phyloP scores from a whole-genome alignment of 192 early-diverging fungal genomes.

The Backusella westeae region DNA sequence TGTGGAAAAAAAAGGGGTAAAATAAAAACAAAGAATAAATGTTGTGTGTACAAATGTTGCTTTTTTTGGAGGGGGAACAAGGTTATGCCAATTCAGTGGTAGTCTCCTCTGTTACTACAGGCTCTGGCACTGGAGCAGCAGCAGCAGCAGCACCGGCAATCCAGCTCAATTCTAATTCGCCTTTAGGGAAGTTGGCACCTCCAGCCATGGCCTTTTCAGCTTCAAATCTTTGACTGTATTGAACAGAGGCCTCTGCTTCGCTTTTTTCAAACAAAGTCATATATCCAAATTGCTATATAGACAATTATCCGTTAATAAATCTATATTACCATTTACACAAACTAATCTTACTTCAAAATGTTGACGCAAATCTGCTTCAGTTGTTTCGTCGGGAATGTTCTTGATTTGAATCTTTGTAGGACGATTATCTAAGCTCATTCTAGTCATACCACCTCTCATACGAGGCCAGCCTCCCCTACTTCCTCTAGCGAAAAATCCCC shows the following conservation, averaged over 20 bases:
- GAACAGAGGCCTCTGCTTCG: constrained; percentile 12
- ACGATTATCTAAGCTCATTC: constrained; percentile 64
- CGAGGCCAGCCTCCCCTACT: constrained; percentile 42
- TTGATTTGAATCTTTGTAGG: constrained; percentile 66
- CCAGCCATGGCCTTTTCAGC: constrained; percentile 33
- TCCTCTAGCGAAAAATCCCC: constrained; percentile 41
- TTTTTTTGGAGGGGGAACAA: not conserved
- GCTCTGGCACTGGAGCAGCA: not conserved
- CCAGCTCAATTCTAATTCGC: constrained; percentile 17
- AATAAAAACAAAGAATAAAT: constrained; percentile 20
- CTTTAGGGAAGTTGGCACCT: constrained; percentile 16
- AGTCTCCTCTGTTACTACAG: not conserved
- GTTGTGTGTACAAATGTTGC: constrained; percentile 2
- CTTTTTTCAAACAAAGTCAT: constrained; percentile 11
- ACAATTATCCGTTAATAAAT: not conserved
- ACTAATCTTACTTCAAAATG: constrained; percentile 64
- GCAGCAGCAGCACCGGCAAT: not conserved
- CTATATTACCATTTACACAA: not conserved
- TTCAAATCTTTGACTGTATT: constrained; percentile 30
- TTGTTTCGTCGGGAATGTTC: constrained; percentile 43
- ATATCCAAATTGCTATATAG: constrained; percentile 18
- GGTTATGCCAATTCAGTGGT: not conserved
- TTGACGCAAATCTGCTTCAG: constrained; percentile 39
- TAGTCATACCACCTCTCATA: constrained; percentile 35
- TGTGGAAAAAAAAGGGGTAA: constrained; percentile 10